Evolutionary conservation across 2,329 filamentous ascomycete genomes (phyloP).

Genomic region (Decorospora gaudefroyi): DNA sequence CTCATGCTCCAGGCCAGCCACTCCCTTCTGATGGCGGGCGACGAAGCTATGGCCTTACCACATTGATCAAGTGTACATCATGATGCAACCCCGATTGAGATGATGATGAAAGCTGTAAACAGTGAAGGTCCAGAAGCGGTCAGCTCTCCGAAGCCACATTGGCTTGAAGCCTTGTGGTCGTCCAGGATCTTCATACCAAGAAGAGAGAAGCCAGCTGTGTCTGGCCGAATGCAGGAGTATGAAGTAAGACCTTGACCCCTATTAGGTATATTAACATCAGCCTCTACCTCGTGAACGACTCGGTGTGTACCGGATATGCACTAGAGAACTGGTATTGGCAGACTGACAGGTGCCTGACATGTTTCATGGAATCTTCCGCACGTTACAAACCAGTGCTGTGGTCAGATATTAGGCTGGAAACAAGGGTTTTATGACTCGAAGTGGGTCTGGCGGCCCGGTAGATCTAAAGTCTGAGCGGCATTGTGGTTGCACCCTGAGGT

Average conservation of each 20-base stretch:
- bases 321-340: not conserved
- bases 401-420: conserved; percentile 15
- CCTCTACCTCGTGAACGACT: conserved; percentile 4
- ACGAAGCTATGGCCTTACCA: conserved; percentile 3
- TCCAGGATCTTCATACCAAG: conserved; percentile 7
- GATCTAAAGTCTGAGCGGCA: conserved; percentile 20
- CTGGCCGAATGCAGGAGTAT: conserved; percentile 7
- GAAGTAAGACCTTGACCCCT: conserved; percentile 18
- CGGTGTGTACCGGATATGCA: conserved; percentile 1
- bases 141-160: conserved; percentile 27
- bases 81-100: conserved; percentile 5
- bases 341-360: conserved; percentile 13
- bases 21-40: not conserved
- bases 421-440: conserved; percentile 17
- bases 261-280: conserved; percentile 11
- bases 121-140: conserved; percentile 12
- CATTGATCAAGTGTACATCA: conserved; percentile 5
- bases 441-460: conserved; percentile 23
- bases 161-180: conserved; percentile 11
- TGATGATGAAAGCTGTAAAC: conserved; percentile 2
- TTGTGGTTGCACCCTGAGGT: conserved; percentile 6
- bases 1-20: conserved; percentile 1
- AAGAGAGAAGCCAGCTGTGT: conserved; percentile 14
- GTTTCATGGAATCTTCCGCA: conserved; percentile 16
- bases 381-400: conserved; percentile 21